Evolutionary conservation across 1,139 yeast genomes (phyloP), one percentile per base, ranked within the genome.

Genomic region (Hansenula sp.): DNA sequence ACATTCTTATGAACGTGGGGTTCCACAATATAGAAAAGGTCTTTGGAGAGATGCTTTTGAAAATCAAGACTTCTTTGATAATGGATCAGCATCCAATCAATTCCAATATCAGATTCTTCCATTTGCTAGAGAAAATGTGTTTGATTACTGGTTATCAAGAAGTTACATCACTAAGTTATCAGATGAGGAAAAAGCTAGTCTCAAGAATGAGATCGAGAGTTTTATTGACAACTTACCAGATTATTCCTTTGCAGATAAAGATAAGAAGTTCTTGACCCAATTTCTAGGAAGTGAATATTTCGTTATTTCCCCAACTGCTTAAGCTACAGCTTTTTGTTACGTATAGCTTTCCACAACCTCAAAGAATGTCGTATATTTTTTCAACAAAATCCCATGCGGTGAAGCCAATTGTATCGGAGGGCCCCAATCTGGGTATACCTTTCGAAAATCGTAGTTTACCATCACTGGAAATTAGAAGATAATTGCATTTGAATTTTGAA

Each of bases 11-110:
- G 71, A 67, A 41, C 42, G 22, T 12, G 59, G 59, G 4, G 82
- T 79, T 20, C 87, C 86, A 8, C 86, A 79, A 58, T 79, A 78
- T 52, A 68, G 82, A 35, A 69, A 65, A 30, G 71, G 66, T 12
- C 51, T 55, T 18, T 80, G 87, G 87, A 64, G 68, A 44, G 42
- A 58, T 6, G 62, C 66, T 2, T 65, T 79, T 37, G 50, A 58
- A 11, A 52, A 53, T 17, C 59, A 60, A 29, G 41, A 47, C 7
- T 65, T 47, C 39, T 66, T 55, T 47, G 50, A 44, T 17, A 18
- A 14, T 7, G 11, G 30, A 1, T 20, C 35, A 2, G 27, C 30
- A 4, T 33, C 34, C 28, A 70, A 64, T 43, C 41, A 64, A 52
- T 55, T 64, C 53, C 55, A 56, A 37, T 55, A 73, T 54, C 56